These are phyloP conservation scores for Boechera retrofracta DNA, from an alignment of 345 rosid genomes.

Conservation along the genomic window DNA sequence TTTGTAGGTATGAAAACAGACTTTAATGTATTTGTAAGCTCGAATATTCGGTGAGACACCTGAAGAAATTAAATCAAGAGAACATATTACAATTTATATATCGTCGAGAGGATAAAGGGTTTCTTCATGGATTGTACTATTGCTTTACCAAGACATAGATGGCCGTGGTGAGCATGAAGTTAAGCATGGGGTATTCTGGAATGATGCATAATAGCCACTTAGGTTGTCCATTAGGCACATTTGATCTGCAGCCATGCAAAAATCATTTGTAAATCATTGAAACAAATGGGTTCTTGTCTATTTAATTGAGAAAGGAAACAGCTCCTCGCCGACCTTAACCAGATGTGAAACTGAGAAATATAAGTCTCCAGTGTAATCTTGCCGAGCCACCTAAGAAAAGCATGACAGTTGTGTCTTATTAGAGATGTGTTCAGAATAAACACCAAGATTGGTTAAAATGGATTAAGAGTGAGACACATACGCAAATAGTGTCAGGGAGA, in stretches of 20 bases:
- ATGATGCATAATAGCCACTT: slow-evolving; percentile 90
- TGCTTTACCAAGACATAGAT: slow-evolving; percentile 78
- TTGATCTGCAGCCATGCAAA: slow-evolving; percentile 58
- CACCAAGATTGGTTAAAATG: slow-evolving; percentile 20
- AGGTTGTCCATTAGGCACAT: slow-evolving; percentile 86
- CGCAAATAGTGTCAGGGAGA: slow-evolving; percentile 82
- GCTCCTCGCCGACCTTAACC: slow-evolving; percentile 77
- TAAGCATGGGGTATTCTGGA: slow-evolving; percentile 93
- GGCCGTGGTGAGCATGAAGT: slow-evolving; percentile 95
- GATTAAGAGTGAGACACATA: slow-evolving; percentile 52
- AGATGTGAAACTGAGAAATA: slow-evolving; percentile 95
- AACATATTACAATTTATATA: not conserved
- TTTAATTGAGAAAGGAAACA: slow-evolving; percentile 11
- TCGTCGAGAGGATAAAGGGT: not conserved
- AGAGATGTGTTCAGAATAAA: slow-evolving; percentile 23
- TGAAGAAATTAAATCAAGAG: slow-evolving; percentile 46
- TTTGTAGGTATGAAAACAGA: slow-evolving; percentile 74
- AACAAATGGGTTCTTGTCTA: slow-evolving; percentile 17
- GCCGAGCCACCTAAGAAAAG: slow-evolving; percentile 85
- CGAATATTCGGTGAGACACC: slow-evolving; percentile 82
- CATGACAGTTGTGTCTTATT: slow-evolving; percentile 31
- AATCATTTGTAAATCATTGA: not conserved
- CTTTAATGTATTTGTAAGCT: slow-evolving; percentile 77
- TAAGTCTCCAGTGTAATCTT: slow-evolving; percentile 94
- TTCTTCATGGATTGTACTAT: not conserved